Evolutionary conservation across 1,284 basidiomycete species (phyloP).

Genomic region (Moesziomyces sp.): DNA sequence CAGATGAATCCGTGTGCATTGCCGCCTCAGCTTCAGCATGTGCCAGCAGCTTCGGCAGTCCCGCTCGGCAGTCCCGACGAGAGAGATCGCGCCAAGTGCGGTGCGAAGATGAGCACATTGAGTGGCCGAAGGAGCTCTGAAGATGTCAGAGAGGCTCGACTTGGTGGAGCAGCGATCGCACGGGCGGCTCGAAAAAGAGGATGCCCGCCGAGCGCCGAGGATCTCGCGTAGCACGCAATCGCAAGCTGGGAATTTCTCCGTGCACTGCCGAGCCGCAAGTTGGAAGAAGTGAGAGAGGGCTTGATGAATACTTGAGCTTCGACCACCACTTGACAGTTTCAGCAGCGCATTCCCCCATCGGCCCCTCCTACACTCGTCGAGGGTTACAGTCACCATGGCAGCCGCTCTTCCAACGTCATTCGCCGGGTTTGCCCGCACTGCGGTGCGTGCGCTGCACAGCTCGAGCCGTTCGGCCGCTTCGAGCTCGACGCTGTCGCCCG

Average conservation of each 20-base stretch:
- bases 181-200: too few relatives aligned
- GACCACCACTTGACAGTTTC: neutral
- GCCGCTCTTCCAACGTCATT: constrained; percentile 22
- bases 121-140: too few relatives aligned
- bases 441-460: constrained; percentile 30
- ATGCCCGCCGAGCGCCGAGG: too few relatives aligned
- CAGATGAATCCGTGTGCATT: neutral
- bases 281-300: neutral
- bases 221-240: neutral
- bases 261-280: neutral
- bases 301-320: neutral
- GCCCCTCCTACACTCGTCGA: neutral
- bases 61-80: neutral
- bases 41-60: too few relatives aligned
- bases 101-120: too few relatives aligned
- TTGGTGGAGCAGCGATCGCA: too few relatives aligned
- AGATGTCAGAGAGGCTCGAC: too few relatives aligned
- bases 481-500: constrained; percentile 36
- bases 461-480: constrained; percentile 17
- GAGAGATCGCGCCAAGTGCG: too few relatives aligned
- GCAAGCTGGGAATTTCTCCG: neutral
- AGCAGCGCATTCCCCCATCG: neutral
- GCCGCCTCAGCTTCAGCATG: neutral
- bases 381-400: constrained; percentile 10
- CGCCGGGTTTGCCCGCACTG: constrained; percentile 24